Conservation (phyloP, 169 alveolate species). For the Miamiensis avidus region DNA sequence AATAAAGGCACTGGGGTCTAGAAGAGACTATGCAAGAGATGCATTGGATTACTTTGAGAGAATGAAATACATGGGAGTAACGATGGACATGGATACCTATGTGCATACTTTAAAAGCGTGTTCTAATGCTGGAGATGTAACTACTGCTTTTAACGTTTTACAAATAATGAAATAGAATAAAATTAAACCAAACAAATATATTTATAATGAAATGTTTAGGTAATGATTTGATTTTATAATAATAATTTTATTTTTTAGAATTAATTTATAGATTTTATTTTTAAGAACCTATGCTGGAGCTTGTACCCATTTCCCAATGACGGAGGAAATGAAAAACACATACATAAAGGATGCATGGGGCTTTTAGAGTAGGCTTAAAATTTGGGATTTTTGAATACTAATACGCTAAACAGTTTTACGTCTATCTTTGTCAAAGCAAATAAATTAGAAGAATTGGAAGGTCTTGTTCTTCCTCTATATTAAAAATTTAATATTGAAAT, state of each 20-base stretch:
- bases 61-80: constrained; percentile 48
- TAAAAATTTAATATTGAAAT: constrained; percentile 48
- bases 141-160: constrained; percentile 46
- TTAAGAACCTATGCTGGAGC: constrained; percentile 63
- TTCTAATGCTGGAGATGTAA: constrained; percentile 56
- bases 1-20: constrained; percentile 56
- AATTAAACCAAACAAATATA: constrained; percentile 40
- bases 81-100: constrained; percentile 58
- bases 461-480: constrained; percentile 61
- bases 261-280: neutral
- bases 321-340: constrained; percentile 42
- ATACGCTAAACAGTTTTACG: constrained; percentile 44
- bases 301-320: constrained; percentile 11
- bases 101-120: constrained; percentile 65
- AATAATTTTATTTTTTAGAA: neutral
- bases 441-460: constrained; percentile 53
- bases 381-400: constrained; percentile 22
- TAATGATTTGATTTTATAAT: neutral
- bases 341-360: constrained; percentile 57
- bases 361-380: constrained; percentile 49
- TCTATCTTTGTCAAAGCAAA: constrained; percentile 47
- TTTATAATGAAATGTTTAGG: constrained; percentile 24
- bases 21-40: constrained; percentile 58
- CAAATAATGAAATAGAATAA: constrained; percentile 46
- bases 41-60: constrained; percentile 52